Evolutionary conservation across 176 grass and related monocot genomes (phyloP), one percentile per base, ranked within the genome.

Genomic region (Eragrostis curvula): DNA sequence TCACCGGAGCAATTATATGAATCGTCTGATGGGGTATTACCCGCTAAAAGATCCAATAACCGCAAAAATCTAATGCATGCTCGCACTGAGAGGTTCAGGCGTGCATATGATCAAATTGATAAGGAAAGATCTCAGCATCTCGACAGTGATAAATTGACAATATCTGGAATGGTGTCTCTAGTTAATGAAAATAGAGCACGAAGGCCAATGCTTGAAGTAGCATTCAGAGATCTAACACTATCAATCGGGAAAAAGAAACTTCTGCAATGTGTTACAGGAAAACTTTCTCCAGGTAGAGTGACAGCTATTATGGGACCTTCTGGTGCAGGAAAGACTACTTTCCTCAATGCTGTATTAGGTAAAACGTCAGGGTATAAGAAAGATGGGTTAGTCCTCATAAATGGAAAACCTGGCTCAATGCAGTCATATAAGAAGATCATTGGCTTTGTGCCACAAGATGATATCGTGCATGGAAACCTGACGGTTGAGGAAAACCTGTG

Each of bases 371-470:
- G 92, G 41, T 94, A 88, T 68, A 84, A 89, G 75, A 88, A 82
- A 74, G 88, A 85, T 75, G 92, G 92, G 45, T 32, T 89, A 66
- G 86, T 94, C 30, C 92, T 91, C 75, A 84, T 94, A 87, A 94
- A 91, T 89, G 89, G 89, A 75, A 82, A 87, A 69, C 84, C 87
- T 79, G 86, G 75, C 67, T 81, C 61, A 7, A 91, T 94, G 85
- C 87, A 77, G 74, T 91, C 92, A 25, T 94, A 87, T 68, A 94
- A 89, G 78, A 94, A 94, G 75, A 94, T 94, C 44, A 91, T 87
- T 56, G 92, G 92, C 52, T 91, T 91, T 49, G 92, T 94, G 47
- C 93, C 93, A 84, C 93, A 96, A 89, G 93, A 96, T 85, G 93
- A 96, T 79, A 89, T 96, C 18, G 90, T 96, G 57, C 93, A 96